These are phyloP conservation scores for Curvularia lunata DNA, from an alignment of 2,329 filamentous ascomycete species.

Conservation along the genomic window DNA sequence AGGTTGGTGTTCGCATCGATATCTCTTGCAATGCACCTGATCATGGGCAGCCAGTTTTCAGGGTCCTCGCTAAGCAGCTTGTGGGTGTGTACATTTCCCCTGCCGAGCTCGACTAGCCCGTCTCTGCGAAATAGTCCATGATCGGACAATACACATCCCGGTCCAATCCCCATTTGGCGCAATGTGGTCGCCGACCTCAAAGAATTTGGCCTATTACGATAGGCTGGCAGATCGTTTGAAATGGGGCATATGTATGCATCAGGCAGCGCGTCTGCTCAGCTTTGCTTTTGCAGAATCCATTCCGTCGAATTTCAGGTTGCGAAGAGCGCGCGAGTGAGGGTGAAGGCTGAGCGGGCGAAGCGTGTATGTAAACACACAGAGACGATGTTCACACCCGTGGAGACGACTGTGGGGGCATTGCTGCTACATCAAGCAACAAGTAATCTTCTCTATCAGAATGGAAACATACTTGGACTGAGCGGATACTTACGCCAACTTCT, in stretches of 20 bases:
- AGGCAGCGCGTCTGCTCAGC: not conserved
- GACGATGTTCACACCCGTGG: constrained; percentile 60
- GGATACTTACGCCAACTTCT: constrained; percentile 54
- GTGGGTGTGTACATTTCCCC: constrained; percentile 11
- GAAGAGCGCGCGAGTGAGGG: not conserved
- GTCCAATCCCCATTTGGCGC: constrained; percentile 18
- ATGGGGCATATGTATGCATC: constrained; percentile 3
- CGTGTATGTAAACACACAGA: not conserved
- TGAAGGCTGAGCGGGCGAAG: not conserved
- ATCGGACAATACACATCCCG: constrained; percentile 11
- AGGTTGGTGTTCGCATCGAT: not conserved
- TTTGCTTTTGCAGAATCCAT: not conserved
- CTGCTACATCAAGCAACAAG: constrained; percentile 59
- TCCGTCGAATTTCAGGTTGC: constrained; percentile 7
- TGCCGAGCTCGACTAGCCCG: constrained; percentile 22
- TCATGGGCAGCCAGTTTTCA: constrained; percentile 23
- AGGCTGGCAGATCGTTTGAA: constrained; percentile 14
- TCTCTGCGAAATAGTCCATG: constrained; percentile 2
- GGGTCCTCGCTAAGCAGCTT: constrained; percentile 20
- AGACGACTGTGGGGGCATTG: constrained; percentile 59
- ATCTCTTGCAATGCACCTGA: not conserved
- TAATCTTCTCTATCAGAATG: constrained; percentile 59
- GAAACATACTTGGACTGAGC: constrained; percentile 59
- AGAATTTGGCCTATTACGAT: constrained; percentile 14
- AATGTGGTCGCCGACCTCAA: constrained; percentile 30